Percentiles rank a stretch among this genome's conserved stretches.
Evolutionary conservation across 2,329 filamentous ascomycete species (phyloP).

Genomic region (Lachnellula occidentalis): DNA sequence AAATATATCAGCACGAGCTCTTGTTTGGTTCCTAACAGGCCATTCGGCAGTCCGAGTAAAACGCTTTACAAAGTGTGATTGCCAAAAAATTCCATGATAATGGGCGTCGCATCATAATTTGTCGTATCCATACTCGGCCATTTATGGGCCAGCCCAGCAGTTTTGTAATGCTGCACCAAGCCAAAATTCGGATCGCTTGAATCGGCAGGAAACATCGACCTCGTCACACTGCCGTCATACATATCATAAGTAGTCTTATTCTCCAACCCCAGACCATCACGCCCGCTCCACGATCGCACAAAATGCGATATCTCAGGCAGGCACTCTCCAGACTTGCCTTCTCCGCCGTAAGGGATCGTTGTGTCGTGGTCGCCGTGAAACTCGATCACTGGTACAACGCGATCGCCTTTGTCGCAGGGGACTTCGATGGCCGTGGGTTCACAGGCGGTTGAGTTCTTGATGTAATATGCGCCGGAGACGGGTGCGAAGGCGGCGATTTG

Average conservation of each 20-base stretch:
- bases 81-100: constrained; percentile 38
- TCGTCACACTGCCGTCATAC: not conserved
- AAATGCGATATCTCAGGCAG: constrained; percentile 40
- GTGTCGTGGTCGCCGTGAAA: constrained; percentile 46
- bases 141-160: constrained; percentile 33
- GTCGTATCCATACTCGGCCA: constrained; percentile 36
- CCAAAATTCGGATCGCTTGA: constrained; percentile 30
- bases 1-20: no score
- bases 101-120: constrained; percentile 34
- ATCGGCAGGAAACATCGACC: constrained; percentile 29
- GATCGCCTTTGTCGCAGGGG: constrained; percentile 34
- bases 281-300: constrained; percentile 34
- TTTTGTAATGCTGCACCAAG: constrained; percentile 23
- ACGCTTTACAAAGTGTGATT: constrained; percentile 10
- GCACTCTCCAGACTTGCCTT: constrained; percentile 37
- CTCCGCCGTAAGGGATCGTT: constrained; percentile 42
- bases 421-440: constrained; percentile 32
- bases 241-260: constrained; percentile 6
- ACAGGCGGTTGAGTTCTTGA: constrained; percentile 28
- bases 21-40: no score
- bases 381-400: constrained; percentile 40
- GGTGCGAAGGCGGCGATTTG: constrained; percentile 43
- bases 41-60: not conserved
- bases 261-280: constrained; percentile 24
- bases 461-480: constrained; percentile 41